Base-by-base conservation (phyloP, 2,329 filamentous ascomycete species). In the Hymenoscyphus repandus region DNA sequence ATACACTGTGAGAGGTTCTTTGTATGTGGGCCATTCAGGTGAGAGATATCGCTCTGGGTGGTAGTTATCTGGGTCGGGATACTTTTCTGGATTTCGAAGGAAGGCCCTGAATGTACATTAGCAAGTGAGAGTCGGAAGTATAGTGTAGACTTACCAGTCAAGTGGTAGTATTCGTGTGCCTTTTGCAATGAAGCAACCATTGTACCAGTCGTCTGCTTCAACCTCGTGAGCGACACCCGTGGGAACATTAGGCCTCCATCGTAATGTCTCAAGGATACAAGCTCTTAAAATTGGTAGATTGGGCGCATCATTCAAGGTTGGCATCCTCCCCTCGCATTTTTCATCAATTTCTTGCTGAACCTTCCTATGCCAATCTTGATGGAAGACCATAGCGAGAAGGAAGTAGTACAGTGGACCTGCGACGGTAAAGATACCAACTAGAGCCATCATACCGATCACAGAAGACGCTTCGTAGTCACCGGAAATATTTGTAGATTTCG, bases 241-340 rank as follows among this genome's bases (percentile, higher is more conserved):
- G 2, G 75, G 74, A 6, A 77, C 74, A 2, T 74, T 73, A n/a
- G 74, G 74, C 37, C 74, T 67, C 73, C 74, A 67, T 32, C 65
- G 58, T 56, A 53, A 22, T 20, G 45, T 49, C 38, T 56, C 54
- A 38, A 51, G 64, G 50, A 68, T 64, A 44, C 60, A 61, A 22
- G 64, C 63, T 39, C 65, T 61, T 13, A 67, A 54, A 13, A 57
- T 62, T 6, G 65, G 64, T 11, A 67, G 53, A 33, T 62, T 63
- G 2, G 62, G 64, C 33, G 56, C 56, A 43, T 68, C 66, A 43
- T 65, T 42, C 46, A 54, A 58, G 13, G 46, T 47, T 30, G 54
- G 54, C 51, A 56, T 41, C 11, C 44, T 39, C n/a, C 44, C 50
- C 7, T 40, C 45, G 46, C 43, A 42, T n/a, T 45, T 27, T 18